Conservation (phyloP, 345 rosid species). For the Zanthoxylum bungeanum region DNA sequence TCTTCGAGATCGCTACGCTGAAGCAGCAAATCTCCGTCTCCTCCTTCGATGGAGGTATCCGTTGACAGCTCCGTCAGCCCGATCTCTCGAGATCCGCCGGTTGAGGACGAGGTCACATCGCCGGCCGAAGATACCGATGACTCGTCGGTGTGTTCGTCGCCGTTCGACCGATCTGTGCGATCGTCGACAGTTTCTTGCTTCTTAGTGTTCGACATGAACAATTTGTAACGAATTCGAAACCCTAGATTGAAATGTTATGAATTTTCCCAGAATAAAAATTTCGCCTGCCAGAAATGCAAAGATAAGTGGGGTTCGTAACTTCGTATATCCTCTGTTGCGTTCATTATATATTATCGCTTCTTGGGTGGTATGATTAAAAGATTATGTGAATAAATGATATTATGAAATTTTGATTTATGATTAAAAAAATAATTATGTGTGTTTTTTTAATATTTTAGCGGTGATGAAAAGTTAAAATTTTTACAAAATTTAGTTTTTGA, state of each 20-base stretch:
- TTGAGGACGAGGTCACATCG: slow-evolving; percentile 23
- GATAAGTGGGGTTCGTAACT: background rate
- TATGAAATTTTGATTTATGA: too few species aligned
- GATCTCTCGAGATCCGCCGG: slow-evolving; percentile 43
- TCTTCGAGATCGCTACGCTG: slow-evolving; percentile 63
- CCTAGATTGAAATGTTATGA: background rate
- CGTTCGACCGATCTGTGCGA: slow-evolving; percentile 31
- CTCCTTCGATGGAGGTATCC: slow-evolving; percentile 43
- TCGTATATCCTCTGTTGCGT: too few species aligned
- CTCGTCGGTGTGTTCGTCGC: slow-evolving; percentile 32
- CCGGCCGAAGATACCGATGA: slow-evolving; percentile 30
- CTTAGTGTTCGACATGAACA: slow-evolving; percentile 52
- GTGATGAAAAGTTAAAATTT: too few species aligned
- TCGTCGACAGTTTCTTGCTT: slow-evolving; percentile 39
- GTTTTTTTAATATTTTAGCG: too few species aligned
- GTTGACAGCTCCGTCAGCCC: slow-evolving; percentile 60
- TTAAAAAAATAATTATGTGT: too few species aligned
- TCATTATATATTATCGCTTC: too few species aligned
- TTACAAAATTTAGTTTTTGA: too few species aligned
- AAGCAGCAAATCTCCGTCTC: slow-evolving; percentile 64
- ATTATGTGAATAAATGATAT: too few species aligned
- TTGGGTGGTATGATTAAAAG: too few species aligned
- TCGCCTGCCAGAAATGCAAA: background rate
- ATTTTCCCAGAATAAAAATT: background rate
- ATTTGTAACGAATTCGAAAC: slow-evolving; percentile 16